Evolutionary conservation across 306 rosid species (phyloP), one percentile per base, ranked within the genome.

Genomic region (Begonia loranthoides): DNA sequence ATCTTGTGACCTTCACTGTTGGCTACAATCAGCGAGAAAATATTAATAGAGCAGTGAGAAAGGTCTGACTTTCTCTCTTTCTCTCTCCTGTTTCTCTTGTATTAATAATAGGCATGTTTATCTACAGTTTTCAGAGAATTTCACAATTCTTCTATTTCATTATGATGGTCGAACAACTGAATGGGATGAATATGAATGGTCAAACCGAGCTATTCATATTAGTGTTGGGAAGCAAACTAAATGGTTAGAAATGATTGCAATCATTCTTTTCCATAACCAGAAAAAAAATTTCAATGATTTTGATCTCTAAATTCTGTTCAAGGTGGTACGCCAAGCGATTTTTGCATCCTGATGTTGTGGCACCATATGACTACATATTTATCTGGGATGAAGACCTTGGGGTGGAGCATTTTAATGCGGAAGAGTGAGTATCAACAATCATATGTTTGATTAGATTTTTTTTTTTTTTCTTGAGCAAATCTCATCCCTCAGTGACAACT

Each of bases 321-420:
- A 87, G 99, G 99, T 92, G 99, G 99, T 92, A 86, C 62, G 94
- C 96, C 50, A 92, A 92, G 74, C 84, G 96, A 14, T 92, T 92
- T 77, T 68, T 92, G 76, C 99, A 92, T 79, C 99, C 96, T 15
- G 93, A 83, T 71, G 78, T 92, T 60, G 96, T 92, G 54, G 94
- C 96, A n/a, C 75, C 87, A n/a, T 92, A 92, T 47, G 99, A 92
- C 73, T 92, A 92, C 75, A 78, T 92, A 61, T 92, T 92, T 68
- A 69, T 92, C 58, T 92, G 99, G 99, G 99, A 86, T 70, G 96
- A 92, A 71, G 99, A 86, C 78, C 75, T 92, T 12, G 99, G 99
- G 33, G 94, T 92, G 12, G 96, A 92, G 74, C 92, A 92, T 75
- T 92, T 92, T 54, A 58, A 86, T 67, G 88, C 96, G 0, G 96